phyloP scores from a whole-genome alignment of 495 filamentous ascomycete species.

The Talaromyces stipitatus region DNA sequence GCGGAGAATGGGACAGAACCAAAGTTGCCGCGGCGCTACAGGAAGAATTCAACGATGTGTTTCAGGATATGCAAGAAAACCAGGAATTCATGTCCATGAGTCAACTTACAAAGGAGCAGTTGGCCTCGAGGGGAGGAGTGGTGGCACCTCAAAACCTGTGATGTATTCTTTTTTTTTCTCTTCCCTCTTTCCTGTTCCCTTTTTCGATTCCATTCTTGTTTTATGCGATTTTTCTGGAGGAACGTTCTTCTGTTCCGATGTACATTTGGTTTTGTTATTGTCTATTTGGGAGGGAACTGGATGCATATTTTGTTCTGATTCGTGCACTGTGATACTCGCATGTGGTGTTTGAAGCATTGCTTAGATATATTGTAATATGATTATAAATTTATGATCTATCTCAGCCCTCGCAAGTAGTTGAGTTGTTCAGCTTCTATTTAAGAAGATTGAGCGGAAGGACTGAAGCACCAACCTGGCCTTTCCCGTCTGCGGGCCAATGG shows the following conservation, averaged over 20 bases:
- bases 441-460: too few species aligned
- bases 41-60: slow-evolving; percentile 69
- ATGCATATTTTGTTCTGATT: background rate
- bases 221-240: slow-evolving; percentile 2
- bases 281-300: background rate
- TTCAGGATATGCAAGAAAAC: slow-evolving; percentile 68
- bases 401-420: background rate
- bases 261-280: background rate
- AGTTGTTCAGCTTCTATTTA: background rate
- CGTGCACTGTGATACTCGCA: background rate
- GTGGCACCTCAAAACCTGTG: background rate
- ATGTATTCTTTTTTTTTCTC: background rate
- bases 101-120: slow-evolving; percentile 29
- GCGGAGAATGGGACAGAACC: slow-evolving; percentile 74
- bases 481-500: slow-evolving; percentile 6
- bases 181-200: slow-evolving; percentile 7
- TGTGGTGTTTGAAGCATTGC: background rate
- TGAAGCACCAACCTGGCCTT: slow-evolving; percentile 26
- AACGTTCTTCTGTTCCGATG: background rate
- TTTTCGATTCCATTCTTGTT: slow-evolving; percentile 5
- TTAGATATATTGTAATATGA: background rate
- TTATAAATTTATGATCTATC: background rate
- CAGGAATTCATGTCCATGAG: slow-evolving; percentile 46
- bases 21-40: slow-evolving; percentile 53
- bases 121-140: slow-evolving; percentile 11